A percentile compares a stretch with the other conserved stretches of the same genome.
Conservation (phyloP, 345 rosid species). For the Citrus hindsii region DNA sequence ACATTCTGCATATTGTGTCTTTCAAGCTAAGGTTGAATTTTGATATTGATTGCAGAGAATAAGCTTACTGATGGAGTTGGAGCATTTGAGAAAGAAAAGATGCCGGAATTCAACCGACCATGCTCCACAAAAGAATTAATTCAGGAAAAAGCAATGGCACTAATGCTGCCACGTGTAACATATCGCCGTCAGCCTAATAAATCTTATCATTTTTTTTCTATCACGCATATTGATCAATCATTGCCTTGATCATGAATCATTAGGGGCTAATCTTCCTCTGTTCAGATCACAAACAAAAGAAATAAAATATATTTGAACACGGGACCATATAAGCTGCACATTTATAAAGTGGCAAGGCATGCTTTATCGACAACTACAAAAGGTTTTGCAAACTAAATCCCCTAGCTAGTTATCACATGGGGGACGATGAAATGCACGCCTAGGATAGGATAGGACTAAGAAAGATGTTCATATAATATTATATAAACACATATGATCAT, state of each 20-base stretch:
- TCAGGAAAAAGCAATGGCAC: conserved; percentile 44
- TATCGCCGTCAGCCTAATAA: conserved; percentile 24
- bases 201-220: conserved; percentile 30
- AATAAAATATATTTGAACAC: neutral
- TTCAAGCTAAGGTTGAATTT: neutral
- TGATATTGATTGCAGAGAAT: conserved; percentile 13
- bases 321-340: conserved; percentile 32
- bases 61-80: conserved; percentile 17
- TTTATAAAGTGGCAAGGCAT: conserved; percentile 29
- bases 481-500: neutral
- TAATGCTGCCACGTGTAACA: conserved; percentile 33
- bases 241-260: conserved; percentile 12
- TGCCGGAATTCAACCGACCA: conserved; percentile 57
- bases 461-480: conserved; percentile 2
- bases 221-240: conserved; percentile 32
- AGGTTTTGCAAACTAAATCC: conserved; percentile 24
- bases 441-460: neutral
- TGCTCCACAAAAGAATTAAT: conserved; percentile 32
- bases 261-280: conserved; percentile 12
- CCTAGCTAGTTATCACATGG: conserved; percentile 27
- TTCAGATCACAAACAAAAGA: conserved; percentile 1
- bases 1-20: neutral
- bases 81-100: conserved; percentile 30
- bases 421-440: conserved; percentile 30
- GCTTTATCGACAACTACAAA: conserved; percentile 58